Conservation (phyloP, 2,329 filamentous ascomycete genomes). For the Talaromyces sp. region DNA sequence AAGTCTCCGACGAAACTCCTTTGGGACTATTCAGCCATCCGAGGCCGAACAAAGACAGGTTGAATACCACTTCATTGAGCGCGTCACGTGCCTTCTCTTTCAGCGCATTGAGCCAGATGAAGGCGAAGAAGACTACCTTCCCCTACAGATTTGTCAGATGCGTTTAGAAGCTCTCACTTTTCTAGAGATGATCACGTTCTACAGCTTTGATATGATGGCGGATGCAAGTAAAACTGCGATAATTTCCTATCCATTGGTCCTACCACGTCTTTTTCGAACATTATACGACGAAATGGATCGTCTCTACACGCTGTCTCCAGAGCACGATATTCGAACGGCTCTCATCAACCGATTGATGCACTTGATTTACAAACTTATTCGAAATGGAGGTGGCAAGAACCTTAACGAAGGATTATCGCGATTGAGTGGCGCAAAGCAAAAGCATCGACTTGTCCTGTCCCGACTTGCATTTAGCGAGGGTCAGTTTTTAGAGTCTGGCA, state of each 20-base stretch:
- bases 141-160: conserved; percentile 37
- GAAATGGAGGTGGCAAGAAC: conserved; percentile 59
- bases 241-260: conserved; percentile 60
- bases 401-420: conserved; percentile 66
- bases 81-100: conserved; percentile 53
- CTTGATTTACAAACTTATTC: conserved; percentile 57
- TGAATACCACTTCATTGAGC: conserved; percentile 50
- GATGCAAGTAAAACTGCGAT: conserved; percentile 59
- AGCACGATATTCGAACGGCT: conserved; percentile 43
- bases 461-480: conserved; percentile 82
- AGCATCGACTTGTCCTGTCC: conserved; percentile 74
- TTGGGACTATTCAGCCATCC: conserved; percentile 49
- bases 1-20: conserved; percentile 49
- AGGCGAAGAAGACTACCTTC: conserved; percentile 36
- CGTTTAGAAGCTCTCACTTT: conserved; percentile 43
- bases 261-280: conserved; percentile 69
- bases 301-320: conserved; percentile 51
- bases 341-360: conserved; percentile 57
- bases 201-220: conserved; percentile 54
- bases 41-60: conserved; percentile 37
- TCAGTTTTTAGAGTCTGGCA: conserved; percentile 67
- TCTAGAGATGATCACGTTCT: conserved; percentile 39
- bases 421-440: conserved; percentile 69
- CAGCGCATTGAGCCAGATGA: conserved; percentile 47
- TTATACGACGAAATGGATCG: conserved; percentile 66